A percentile compares a stretch with the other conserved stretches of the same genome.
These are phyloP conservation scores for Blastomyces emzantsi DNA, from an alignment of 2,329 filamentous ascomycete species.

Conservation along the genomic window DNA sequence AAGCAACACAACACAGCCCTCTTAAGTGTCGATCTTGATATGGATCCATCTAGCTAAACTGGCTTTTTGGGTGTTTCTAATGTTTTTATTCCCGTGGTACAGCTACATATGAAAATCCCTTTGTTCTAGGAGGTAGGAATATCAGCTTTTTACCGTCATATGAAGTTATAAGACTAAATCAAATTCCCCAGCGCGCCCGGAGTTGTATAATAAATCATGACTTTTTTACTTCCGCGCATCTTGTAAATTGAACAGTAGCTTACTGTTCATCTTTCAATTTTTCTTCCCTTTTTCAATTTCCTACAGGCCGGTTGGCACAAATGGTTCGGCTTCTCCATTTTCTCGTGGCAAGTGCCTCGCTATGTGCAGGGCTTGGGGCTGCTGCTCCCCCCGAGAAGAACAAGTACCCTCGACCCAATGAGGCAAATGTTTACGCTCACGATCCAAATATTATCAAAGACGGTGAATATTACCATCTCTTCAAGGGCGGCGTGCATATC, in stretches of 20 bases:
- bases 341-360: background rate
- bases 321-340: background rate
- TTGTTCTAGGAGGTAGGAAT: background rate
- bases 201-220: background rate
- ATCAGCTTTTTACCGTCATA: background rate
- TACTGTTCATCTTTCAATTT: background rate
- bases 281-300: background rate
- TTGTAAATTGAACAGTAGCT: background rate
- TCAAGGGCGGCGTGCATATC: conserved; percentile 25
- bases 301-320: background rate
- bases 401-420: background rate
- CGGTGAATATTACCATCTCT: conserved; percentile 26
- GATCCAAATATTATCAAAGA: conserved; percentile 28
- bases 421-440: conserved; percentile 16
- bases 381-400: background rate
- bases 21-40: background rate
- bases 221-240: background rate
- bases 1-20: background rate
- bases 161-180: background rate
- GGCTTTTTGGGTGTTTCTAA: background rate
- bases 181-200: background rate
- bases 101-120: background rate
- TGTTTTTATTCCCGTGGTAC: background rate
- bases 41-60: background rate
- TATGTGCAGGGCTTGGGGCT: background rate